Evolutionary conservation across 495 filamentous ascomycete genomes (phyloP), one percentile per base, ranked within the genome.

Genomic region (Lichina pygmaea): DNA sequence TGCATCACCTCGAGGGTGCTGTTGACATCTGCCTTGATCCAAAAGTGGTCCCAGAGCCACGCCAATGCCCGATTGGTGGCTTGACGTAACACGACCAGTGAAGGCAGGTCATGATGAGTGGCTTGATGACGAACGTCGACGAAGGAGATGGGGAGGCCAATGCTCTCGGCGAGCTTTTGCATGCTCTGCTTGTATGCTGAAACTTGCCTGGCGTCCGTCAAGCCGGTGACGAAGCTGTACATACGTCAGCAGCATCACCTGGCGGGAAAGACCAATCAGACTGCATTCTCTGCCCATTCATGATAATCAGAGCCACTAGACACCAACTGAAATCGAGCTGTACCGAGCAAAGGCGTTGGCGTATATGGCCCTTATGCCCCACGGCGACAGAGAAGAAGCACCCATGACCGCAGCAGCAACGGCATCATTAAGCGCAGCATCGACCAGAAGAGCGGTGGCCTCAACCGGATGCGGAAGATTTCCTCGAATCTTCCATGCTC

Each of bases 31-130:
- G 36, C 44, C 13, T 12, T 15, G 1, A 9, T 12, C 86, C 86
- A 95, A 59, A 92, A 93, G 53, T 77, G 77, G 36, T 68, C 66
- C 82, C 82, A 93, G 41, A 94, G 66, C 86, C 86, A 94, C 32
- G 66, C 69, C 44, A 95, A 61, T 3, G 75, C 79, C 50, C 75
- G 69, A 49, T 64, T 51, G 4, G 76, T 67, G 6, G 77, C 73
- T 10, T 64, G 63, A 44, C 81, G 65, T 45, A 94, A 60, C 24
- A 81, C 70, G 6, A 66, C 60, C 45, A 94, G 60, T 0, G 73
- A 71, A 0, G 86, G 86, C 45, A 93, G 60, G 52, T 82, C 78
- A 49, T 85, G 79, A 57, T 95, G 86, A 37, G 83, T 89, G 34
- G 80, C 80, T 57, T 91, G 77, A 54, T 95, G 86, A 13, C 86